A percentile compares a stretch with the other conserved stretches of the same genome.
Evolutionary conservation across 164 flowering plant species (phyloP).

Genomic region (Aristolochia contorta): DNA sequence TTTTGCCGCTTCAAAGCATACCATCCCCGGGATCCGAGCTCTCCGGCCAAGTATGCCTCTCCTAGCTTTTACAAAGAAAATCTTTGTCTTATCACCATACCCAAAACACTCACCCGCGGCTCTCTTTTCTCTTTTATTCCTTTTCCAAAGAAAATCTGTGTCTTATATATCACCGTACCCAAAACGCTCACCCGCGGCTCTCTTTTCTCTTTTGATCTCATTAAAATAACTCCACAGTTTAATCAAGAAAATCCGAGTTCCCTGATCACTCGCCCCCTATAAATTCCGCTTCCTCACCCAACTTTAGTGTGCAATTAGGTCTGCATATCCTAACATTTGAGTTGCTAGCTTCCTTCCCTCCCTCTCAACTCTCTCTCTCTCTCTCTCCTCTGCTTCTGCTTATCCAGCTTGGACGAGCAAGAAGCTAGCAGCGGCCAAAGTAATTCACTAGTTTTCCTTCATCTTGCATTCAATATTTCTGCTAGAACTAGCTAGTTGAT

Average conservation of each 20-base stretch:
- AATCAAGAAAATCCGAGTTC: too few species aligned
- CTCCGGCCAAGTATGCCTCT: not conserved
- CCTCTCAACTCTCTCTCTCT: not conserved
- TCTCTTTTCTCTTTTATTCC: not conserved
- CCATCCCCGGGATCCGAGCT: not conserved
- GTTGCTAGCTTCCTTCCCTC: not conserved
- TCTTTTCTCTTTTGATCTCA: not conserved
- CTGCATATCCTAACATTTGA: not conserved
- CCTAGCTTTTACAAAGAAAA: slow-evolving; percentile 1
- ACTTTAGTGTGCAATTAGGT: not conserved
- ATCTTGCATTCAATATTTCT: too few species aligned
- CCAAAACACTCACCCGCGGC: not conserved
- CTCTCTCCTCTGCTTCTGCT: not conserved
- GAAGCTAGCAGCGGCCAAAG: too few species aligned
- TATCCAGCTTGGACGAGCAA: too few species aligned
- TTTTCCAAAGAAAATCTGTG: not conserved
- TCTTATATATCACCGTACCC: slow-evolving; percentile 3
- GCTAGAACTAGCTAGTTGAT: not conserved
- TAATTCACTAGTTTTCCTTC: too few species aligned
- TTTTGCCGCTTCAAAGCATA: not conserved
- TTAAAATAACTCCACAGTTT: too few species aligned
- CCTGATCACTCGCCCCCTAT: not conserved
- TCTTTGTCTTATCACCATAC: slow-evolving; percentile 3
- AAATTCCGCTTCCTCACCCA: not conserved
- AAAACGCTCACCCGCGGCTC: not conserved